These are phyloP conservation scores for Paracoccidioides brasiliensis DNA, from an alignment of 2,329 filamentous ascomycete species.

Conservation along the genomic window DNA sequence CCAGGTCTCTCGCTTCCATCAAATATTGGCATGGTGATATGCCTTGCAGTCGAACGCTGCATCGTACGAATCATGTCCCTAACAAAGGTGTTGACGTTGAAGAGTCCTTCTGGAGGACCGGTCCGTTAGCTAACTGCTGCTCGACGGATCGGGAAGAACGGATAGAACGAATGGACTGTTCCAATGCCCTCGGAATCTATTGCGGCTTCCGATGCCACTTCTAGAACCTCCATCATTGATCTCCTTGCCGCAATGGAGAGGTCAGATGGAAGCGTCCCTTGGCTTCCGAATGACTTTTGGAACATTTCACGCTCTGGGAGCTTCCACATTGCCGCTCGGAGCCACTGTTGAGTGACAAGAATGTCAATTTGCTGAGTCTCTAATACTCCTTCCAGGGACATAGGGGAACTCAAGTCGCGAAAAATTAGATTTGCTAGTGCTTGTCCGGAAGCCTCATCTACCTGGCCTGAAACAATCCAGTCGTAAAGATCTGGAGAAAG, in stretches of 20 bases:
- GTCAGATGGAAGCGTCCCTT: constrained; percentile 47
- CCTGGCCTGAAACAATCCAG: constrained; percentile 25
- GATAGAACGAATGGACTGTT: constrained; percentile 42
- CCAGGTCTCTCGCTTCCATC: constrained; percentile 4
- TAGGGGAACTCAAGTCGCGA: constrained; percentile 40
- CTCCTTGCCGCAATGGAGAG: constrained; percentile 51
- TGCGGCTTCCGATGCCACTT: constrained; percentile 59
- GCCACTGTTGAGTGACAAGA: constrained; percentile 58
- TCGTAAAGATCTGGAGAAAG: constrained; percentile 26
- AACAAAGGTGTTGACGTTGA: constrained; percentile 4
- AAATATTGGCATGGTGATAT: neutral
- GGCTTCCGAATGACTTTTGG: constrained; percentile 40
- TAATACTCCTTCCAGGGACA: constrained; percentile 43
- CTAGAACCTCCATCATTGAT: constrained; percentile 53
- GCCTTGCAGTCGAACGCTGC: neutral
- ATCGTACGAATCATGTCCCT: neutral
- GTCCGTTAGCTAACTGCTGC: neutral
- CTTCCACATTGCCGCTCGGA: constrained; percentile 60
- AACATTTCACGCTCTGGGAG: constrained; percentile 54
- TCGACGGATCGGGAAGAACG: neutral
- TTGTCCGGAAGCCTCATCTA: constrained; percentile 18
- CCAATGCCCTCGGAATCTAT: constrained; percentile 66
- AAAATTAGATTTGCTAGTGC: constrained; percentile 32
- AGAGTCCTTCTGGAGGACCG: constrained; percentile 3
- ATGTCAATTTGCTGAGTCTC: constrained; percentile 58